Conservation (phyloP, 441 rosid genomes). For the Pelargonium fulgidum region DNA sequence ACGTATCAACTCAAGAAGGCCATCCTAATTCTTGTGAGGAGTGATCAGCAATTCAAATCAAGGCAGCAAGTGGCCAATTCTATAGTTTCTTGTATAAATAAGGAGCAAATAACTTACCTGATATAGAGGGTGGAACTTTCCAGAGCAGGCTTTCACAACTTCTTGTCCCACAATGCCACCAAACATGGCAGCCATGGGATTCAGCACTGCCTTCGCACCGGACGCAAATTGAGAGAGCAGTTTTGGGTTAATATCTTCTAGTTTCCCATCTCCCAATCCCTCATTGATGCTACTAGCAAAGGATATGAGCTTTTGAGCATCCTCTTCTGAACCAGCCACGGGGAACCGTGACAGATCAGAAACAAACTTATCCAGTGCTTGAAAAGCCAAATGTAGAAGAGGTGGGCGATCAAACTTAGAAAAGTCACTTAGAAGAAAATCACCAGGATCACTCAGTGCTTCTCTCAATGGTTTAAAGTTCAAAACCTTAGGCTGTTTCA, state of each 20-base stretch:
- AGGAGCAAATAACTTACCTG: constrained; percentile 41
- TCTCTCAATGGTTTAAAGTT: constrained; percentile 67
- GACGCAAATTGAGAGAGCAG: constrained; percentile 69
- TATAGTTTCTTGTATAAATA: background rate
- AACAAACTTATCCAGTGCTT: constrained; percentile 69
- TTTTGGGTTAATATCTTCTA: constrained; percentile 56
- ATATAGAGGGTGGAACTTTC: constrained; percentile 82
- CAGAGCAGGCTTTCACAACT: constrained; percentile 92
- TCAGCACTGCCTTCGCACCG: constrained; percentile 81
- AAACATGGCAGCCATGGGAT: constrained; percentile 97
- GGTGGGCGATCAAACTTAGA: constrained; percentile 85
- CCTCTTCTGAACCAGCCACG: constrained; percentile 78
- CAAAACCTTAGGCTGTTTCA: constrained; percentile 71
- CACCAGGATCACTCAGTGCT: constrained; percentile 79
- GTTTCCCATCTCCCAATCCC: constrained; percentile 48
- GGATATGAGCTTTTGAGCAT: constrained; percentile 61
- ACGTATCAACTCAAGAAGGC: background rate
- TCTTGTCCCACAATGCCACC: constrained; percentile 96
- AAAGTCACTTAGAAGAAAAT: constrained; percentile 82
- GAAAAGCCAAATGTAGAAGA: constrained; percentile 79
- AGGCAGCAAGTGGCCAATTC: background rate
- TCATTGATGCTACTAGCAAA: constrained; percentile 50
- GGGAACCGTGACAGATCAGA: constrained; percentile 58
- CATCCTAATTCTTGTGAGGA: background rate
- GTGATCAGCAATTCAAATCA: background rate